These are phyloP conservation scores for Lepidium campestre DNA, from an alignment of 441 rosid species.

Conservation along the genomic window DNA sequence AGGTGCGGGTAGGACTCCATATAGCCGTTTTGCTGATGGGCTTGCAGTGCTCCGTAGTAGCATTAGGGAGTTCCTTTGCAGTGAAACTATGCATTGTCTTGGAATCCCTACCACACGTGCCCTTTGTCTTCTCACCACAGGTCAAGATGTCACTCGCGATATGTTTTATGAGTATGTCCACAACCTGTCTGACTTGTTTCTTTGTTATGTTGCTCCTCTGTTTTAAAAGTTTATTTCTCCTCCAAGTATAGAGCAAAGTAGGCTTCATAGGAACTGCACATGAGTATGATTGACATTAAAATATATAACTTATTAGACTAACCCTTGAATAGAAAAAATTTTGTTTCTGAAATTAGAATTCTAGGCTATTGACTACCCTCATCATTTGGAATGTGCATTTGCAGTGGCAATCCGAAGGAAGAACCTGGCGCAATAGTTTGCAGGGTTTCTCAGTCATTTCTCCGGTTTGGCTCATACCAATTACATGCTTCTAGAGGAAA, in stretches of 20 bases:
- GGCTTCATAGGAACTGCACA: not conserved
- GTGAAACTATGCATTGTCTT: constrained; percentile 83
- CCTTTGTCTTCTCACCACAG: constrained; percentile 85
- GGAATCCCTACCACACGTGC: constrained; percentile 97
- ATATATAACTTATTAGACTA: not conserved
- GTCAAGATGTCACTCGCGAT: constrained; percentile 87
- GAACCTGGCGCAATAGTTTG: constrained; percentile 95
- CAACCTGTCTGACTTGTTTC: not conserved
- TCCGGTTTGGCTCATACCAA: constrained; percentile 91
- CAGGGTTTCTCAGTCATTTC: constrained; percentile 85
- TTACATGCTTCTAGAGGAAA: constrained; percentile 85
- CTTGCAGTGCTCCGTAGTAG: constrained; percentile 96
- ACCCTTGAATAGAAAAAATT: not conserved
- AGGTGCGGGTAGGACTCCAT: constrained; percentile 96
- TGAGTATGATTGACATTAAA: not conserved
- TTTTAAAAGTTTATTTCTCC: not conserved
- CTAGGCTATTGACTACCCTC: not conserved
- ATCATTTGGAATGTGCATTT: constrained; percentile 8
- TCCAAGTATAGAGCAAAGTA: not conserved
- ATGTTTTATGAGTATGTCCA: constrained; percentile 95
- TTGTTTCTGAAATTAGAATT: not conserved
- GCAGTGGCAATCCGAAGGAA: constrained; percentile 93
- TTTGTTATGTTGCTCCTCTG: not conserved
- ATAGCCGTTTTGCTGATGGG: constrained; percentile 97
- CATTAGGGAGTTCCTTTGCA: constrained; percentile 89